These are phyloP conservation scores for Podospora anserina DNA, from an alignment of 495 filamentous ascomycete species.

Conservation along the genomic window DNA sequence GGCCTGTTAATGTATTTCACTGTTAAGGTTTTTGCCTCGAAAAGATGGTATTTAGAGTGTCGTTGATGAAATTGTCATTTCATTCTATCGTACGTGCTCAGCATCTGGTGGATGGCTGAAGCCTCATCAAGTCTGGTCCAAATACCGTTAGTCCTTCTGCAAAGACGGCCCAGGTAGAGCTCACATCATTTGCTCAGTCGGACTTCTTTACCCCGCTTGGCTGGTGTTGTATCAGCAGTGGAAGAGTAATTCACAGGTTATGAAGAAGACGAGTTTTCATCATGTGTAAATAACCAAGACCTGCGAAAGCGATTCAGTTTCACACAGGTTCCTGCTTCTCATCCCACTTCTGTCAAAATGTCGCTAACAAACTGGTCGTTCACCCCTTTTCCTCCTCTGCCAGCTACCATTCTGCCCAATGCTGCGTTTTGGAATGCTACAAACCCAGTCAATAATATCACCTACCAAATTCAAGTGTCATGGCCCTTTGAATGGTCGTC, in stretches of 20 bases:
- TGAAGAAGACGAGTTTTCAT: too few relatives aligned
- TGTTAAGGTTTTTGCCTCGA: too few relatives aligned
- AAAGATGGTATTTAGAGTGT: too few relatives aligned
- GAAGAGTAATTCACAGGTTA: background rate
- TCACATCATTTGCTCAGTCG: background rate
- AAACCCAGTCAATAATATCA: slow-evolving; percentile 12
- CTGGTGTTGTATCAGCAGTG: background rate
- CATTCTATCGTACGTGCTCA: background rate
- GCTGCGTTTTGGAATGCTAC: slow-evolving; percentile 21
- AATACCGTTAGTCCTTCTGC: background rate
- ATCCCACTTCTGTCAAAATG: background rate
- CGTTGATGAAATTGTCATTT: too few relatives aligned
- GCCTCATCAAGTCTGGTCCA: background rate
- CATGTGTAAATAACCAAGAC: too few relatives aligned
- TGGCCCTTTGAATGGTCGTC: slow-evolving; percentile 22
- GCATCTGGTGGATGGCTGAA: background rate
- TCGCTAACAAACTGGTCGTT: slow-evolving; percentile 16
- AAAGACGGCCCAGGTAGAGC: background rate
- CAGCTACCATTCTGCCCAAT: slow-evolving; percentile 23
- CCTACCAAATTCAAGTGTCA: slow-evolving; percentile 25
- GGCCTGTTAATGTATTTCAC: background rate
- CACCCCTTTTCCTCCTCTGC: slow-evolving; percentile 20
- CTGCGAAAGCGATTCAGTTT: too few relatives aligned
- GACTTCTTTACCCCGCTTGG: slow-evolving; percentile 1
- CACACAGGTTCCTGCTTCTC: background rate